These are phyloP conservation scores for Plasmodium falciparum DNA, from an alignment of 169 alveolate species.

Conservation along the genomic window DNA sequence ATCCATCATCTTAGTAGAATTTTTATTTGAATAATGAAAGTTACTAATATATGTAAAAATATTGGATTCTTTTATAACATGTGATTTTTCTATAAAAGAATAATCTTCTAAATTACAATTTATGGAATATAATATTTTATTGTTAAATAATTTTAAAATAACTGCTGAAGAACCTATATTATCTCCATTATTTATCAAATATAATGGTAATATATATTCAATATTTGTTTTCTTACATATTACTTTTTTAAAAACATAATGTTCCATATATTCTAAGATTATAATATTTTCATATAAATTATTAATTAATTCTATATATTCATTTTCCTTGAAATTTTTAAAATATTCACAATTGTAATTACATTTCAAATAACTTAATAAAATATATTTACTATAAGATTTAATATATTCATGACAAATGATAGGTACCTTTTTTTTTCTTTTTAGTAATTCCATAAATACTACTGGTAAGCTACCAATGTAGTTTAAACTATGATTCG, in stretches of 20 bases:
- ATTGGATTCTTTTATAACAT: slow-evolving; percentile 30
- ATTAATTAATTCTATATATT: slow-evolving; percentile 45
- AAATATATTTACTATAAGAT: slow-evolving; percentile 49
- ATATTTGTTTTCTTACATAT: slow-evolving; percentile 28
- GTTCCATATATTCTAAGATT: slow-evolving; percentile 48
- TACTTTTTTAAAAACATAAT: slow-evolving; percentile 40
- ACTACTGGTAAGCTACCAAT: slow-evolving; percentile 57
- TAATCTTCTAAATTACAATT: slow-evolving; percentile 54
- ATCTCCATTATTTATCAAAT: slow-evolving; percentile 70
- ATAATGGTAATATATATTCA: slow-evolving; percentile 34
- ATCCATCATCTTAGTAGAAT: slow-evolving; percentile 32
- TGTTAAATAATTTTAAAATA: slow-evolving; percentile 38
- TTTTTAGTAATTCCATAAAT: slow-evolving; percentile 26
- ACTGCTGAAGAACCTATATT: slow-evolving; percentile 70
- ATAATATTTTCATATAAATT: slow-evolving; percentile 29
- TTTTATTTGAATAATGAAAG: slow-evolving; percentile 65
- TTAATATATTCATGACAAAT: slow-evolving; percentile 68
- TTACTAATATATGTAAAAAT: slow-evolving; percentile 62
- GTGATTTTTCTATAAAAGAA: slow-evolving; percentile 63
- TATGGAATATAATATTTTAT: slow-evolving; percentile 60
- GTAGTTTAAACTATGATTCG: slow-evolving; percentile 47
- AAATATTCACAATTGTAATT: slow-evolving; percentile 24
- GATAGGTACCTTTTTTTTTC: slow-evolving; percentile 23
- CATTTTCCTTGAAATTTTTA: slow-evolving; percentile 31
- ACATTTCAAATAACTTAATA: slow-evolving; percentile 65